Conservation (phyloP, 2,329 filamentous ascomycete species). For the Rosellinia necatrix region DNA sequence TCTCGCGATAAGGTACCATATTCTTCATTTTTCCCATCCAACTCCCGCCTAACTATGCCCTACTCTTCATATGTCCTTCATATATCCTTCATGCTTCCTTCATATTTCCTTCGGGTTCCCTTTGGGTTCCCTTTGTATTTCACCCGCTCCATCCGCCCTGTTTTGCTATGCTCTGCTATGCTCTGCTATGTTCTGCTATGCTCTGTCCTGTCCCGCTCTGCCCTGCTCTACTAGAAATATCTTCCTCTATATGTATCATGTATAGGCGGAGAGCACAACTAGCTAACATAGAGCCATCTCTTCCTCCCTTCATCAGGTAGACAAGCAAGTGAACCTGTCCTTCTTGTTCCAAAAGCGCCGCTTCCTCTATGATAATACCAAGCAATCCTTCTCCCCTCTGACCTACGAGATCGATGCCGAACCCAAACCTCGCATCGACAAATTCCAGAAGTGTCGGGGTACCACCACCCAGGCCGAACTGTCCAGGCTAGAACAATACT, state of each 20-base stretch:
- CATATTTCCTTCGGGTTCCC: too few species aligned
- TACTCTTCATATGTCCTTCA: neutral
- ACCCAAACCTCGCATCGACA: constrained; percentile 76
- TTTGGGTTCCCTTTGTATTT: too few species aligned
- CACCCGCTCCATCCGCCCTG: too few species aligned
- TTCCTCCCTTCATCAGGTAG: constrained; percentile 52
- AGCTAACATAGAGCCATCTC: constrained; percentile 1
- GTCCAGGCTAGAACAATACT: constrained; percentile 82
- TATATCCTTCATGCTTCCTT: too few species aligned
- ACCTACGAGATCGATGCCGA: constrained; percentile 83
- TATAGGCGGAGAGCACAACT: neutral
- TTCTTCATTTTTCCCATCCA: neutral
- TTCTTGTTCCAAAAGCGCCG: constrained; percentile 98
- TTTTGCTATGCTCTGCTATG: too few species aligned
- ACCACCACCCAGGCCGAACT: constrained; percentile 76
- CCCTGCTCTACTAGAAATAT: too few species aligned
- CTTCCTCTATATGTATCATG: too few species aligned
- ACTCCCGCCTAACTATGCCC: neutral
- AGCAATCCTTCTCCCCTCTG: constrained; percentile 78
- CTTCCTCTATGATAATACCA: constrained; percentile 79
- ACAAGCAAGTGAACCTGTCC: constrained; percentile 75
- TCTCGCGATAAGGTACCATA: constrained; percentile 69
- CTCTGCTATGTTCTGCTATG: too few species aligned
- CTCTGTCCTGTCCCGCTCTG: too few species aligned
- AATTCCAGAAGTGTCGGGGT: constrained; percentile 81